Evolutionary conservation across 2,329 filamentous ascomycete species (phyloP), one percentile per base, ranked within the genome.

Genomic region (Fusarium vanettenii): DNA sequence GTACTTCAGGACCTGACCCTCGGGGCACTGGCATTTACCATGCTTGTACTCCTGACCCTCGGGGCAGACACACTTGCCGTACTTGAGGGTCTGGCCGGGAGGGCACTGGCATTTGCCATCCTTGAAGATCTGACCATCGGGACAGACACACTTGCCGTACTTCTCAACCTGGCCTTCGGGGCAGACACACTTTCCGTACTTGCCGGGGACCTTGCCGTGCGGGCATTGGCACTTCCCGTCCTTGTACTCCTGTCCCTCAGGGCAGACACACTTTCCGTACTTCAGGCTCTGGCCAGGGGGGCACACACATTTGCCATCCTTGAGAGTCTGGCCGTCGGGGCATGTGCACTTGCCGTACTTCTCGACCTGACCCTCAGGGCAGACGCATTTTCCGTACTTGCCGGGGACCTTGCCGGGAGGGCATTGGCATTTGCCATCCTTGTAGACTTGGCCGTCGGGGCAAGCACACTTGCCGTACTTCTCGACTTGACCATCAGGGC

Each of bases 341-440:
- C 67, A 69, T 5, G 37, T 43, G 14, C 66, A 69, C 14, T 45
- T 31, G 22, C 52, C 39, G 22, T 31, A 31, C 31, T 66, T 52
- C 57, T 60, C 37, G 18, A 45, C 10, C 13, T 61, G 59, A 3
- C 59, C 59, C 3, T 61, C n/a, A 11, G 66, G 66, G 27, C 69
- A 71, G 20, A 71, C 56, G 11, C 71, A 73, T 25, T 60, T 48
- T 14, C 33, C 33, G 50, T 57, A 55, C 45, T 63, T 27, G 16
- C 18, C 27, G 25, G 20, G 29, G 20, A 35, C 29, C 35, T 35
- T 55, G 25, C 71, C 71, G 8, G 63, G 6, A 8, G 71, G 71
- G 39, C 70, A 72, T 3, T 60, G 29, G 14, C 70, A 72, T 6
- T 71, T 71, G 45, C 64, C 64, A 22, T 72, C 67, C 37, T 71